Base-by-base conservation (phyloP, 352 stramenopile genomes). In the Globisporangium parvum region DNA sequence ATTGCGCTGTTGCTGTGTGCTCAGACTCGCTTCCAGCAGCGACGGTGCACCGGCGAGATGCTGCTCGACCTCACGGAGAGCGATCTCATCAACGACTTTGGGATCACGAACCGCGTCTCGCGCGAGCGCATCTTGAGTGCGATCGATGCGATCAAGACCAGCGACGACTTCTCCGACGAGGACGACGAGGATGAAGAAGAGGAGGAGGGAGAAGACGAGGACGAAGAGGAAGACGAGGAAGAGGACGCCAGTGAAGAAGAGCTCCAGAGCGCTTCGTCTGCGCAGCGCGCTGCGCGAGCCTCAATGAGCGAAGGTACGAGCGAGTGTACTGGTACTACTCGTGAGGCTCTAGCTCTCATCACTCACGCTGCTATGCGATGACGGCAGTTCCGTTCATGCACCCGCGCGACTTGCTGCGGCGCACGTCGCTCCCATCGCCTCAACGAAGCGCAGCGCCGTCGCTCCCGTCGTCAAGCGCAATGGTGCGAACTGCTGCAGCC, bases 141-240 rank as follows among this genome's bases (percentile, higher is more conserved):
- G 5, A 90, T 92, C 26, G 77, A 90, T 33, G 79, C 78, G 2
- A 88, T 87, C 55, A 87, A 91, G 51, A 88, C 70, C 18, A 87
- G 73, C 31, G 73, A 85, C 37, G 76, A 75, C 17, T 85, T 77
- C 35, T 85, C 72, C 37, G 73, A 85, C 15, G 80, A 86, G 1
- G 70, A 85, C 0, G 71, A 78, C 0, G 70, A 79, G 0, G 75
- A 83, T 0, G 74, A 86, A 1, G 66, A 78, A 0, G 66, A 74
- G 0, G 65, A 77, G 0, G 66, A 75, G 3, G 66, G 72, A 21
- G 61, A 66, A 0, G 65, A 73, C 0, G 65, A 69, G 17, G 68
- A 75, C 0, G 73, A 73, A 0, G 68, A 71, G 6, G 68, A 77
- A 3, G 59, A 71, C 3, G 51, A 58, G 11, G 50, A 66, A 24